These are phyloP conservation scores for Solanum chacoense DNA, from an alignment of 305 asterid species.

Conservation along the genomic window DNA sequence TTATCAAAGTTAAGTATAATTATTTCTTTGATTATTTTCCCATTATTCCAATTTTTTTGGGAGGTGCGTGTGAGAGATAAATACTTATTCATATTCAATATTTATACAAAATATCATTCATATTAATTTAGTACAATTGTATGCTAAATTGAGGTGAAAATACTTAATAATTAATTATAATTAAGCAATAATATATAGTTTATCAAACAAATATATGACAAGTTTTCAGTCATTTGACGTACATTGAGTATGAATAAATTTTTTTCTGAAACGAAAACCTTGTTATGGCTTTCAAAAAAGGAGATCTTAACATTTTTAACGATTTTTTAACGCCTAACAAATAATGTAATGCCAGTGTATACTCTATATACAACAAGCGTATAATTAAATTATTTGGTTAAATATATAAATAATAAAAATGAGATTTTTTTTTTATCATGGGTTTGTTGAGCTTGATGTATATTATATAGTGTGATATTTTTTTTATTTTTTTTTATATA, in stretches of 20 bases:
- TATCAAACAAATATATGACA: not conserved
- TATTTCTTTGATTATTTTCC: not conserved
- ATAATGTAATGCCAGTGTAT: not conserved
- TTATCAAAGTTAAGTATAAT: not conserved
- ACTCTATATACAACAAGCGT: not conserved
- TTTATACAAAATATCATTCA: not conserved
- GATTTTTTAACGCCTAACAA: not conserved
- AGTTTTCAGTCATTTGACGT: not conserved
- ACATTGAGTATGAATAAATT: not conserved
- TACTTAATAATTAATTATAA: not conserved
- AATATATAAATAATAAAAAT: not conserved
- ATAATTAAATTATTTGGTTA: not conserved
- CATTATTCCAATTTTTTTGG: not conserved
- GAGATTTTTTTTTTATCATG: not conserved
- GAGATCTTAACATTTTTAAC: not conserved
- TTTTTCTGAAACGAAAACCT: not conserved
- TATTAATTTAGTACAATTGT: not conserved
- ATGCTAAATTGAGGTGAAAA: not conserved
- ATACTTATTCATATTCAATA: no score
- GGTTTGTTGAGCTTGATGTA: not conserved
- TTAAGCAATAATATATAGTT: not conserved
- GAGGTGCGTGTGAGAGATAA: not conserved
- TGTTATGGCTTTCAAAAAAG: not conserved
- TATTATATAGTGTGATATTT: not conserved
- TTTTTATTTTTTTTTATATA: no score